Base-by-base conservation (phyloP, 2,329 filamentous ascomycete genomes). In the Metarhizium brunneum region DNA sequence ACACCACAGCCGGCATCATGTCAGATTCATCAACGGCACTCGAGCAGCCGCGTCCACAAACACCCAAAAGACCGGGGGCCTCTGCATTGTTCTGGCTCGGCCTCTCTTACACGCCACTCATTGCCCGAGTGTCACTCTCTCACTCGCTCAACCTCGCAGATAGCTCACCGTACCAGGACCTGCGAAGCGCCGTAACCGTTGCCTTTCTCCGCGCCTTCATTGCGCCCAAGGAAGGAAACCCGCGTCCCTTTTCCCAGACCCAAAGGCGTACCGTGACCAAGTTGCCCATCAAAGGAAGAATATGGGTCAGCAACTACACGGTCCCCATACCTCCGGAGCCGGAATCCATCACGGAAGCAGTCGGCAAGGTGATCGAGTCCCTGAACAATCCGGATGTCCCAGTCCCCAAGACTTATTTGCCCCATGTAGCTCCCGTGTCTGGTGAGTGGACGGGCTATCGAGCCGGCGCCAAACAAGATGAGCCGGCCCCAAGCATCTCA, bases 371-470 rank as follows among this genome's bases (percentile, higher is more conserved):
- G 3, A 81, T 91, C 48, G 57, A 62, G 18, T 58, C 61, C 32
- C 62, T 71, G 11, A 49, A 54, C 18, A 57, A 36, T 32, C 57
- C 52, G 14, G 56, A 56, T 53, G 47, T 53, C 4, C 48, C 47
- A 20, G 57, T 47, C 13, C 50, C 58, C 50, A 59, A 38, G 45
- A 50, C 65, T 13, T 56, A 58, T n/a, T 57, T 80, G 57, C 84
- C 86, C 1, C 77, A 78, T 0, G 65, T 83, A 1, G 67, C 71
- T 2, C 71, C 80, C 18, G 76, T 89, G 5, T 81, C 89, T 66
- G 86, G 82, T 29, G 88, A 92, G 67, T 92, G 88, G 88, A 88
- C 85, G 3, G 86, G 87, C 0, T 86, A 86, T 68, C 76, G 88
- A 29, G 74, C 78, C 1, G 73, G 66, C 40, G 87, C 78, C 4